Evolutionary conservation across 1,284 basidiomycete genomes (phyloP), one percentile per base, ranked within the genome.

Genomic region (Cryptococcus sp.): DNA sequence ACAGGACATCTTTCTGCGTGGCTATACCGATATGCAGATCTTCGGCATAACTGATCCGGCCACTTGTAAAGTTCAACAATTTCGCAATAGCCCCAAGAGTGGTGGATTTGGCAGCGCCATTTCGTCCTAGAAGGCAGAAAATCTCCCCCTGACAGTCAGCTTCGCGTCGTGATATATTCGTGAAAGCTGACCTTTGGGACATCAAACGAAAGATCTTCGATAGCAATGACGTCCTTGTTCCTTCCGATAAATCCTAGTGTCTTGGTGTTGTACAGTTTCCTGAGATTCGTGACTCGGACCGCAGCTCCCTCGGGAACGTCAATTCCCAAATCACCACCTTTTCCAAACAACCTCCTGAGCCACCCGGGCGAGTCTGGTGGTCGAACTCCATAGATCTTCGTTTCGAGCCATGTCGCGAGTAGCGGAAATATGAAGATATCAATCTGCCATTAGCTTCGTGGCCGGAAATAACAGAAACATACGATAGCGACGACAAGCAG

Each of bases 1-100:
- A 88, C 1, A 90, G 77, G 2, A 90, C 86, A 59, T 89, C 88
- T 75, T 86, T 87, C 73, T 90, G 87, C 0, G 85, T 85, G 0
- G 88, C 87, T 50, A 89, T 83, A 7, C 87, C 87, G 16, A 89
- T 72, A 44, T 53, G 56, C 45, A 55, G 58, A 52, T 71, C 66
- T 13, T 56, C 52, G 5, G 63, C 83, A 62, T 87, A 89, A 1
- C 78, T 76, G 16, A 88, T 78, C 3, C 76, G 72, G 18, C 87
- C 86, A 16, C 78, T 76, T 1, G 82, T 83, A 24, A 78, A 79
- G 3, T 81, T 80, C 11, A 82, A 73, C 1, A 88, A 77, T 1
- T 83, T 81, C 2, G 80, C 84, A 9, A 90, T 74, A 49, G 87
- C 81, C 4, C 82, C 83, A 21, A 89, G 77, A 0, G 81, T 77